Percentiles rank a stretch among this genome's conserved stretches.
Conservation (phyloP, 257 asterid species). For the Capsicum baccatum region DNA sequence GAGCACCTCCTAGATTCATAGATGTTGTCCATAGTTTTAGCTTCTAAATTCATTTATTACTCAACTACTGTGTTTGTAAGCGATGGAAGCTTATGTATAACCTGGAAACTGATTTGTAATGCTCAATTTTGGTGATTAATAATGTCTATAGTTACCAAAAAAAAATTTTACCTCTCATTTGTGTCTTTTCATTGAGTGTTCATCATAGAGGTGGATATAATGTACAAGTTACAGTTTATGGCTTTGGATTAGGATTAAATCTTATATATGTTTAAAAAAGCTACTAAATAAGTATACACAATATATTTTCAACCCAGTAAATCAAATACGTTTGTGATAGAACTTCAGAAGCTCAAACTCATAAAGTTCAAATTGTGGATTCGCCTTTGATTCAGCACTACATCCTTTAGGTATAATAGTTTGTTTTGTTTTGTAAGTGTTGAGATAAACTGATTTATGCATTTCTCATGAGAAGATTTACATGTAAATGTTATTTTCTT, state of each 20-base stretch:
- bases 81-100: neutral
- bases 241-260: neutral
- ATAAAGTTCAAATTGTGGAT: neutral
- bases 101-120: neutral
- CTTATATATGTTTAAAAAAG: neutral
- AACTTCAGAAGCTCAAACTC: neutral
- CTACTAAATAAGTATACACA: neutral
- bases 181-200: neutral
- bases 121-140: neutral
- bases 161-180: neutral
- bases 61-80: no score
- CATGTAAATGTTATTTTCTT: neutral
- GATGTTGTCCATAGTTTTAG: neutral
- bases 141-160: neutral
- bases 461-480: slow-evolving; percentile 1
- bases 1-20: neutral
- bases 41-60: no score
- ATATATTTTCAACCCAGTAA: neutral
- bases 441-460: neutral
- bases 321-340: neutral
- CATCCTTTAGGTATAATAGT: slow-evolving; percentile 11
- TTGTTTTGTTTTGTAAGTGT: neutral
- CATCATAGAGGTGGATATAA: neutral
- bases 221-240: neutral
- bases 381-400: neutral